Base-by-base conservation (phyloP, 75 land plant genomes). In the Cunninghamia lanceolata region DNA sequence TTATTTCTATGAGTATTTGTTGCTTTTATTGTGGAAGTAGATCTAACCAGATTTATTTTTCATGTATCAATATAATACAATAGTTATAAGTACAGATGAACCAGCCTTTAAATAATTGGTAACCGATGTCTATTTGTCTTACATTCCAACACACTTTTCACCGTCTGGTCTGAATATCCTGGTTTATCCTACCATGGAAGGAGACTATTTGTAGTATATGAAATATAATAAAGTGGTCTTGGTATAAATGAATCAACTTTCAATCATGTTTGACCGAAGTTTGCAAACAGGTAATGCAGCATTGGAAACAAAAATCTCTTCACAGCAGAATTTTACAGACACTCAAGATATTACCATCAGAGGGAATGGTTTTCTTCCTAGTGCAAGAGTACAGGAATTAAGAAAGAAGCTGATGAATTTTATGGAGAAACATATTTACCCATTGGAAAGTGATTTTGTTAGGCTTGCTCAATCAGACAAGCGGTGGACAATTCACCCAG, bases 401-500 rank as follows among this genome's bases (percentile, higher is more conserved):
- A 90, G 87, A 86, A 90, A 87, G 30, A 94, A 87, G 85, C 77
- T 98, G 84, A 46, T 89, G 6, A 91, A 90, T 81, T 98, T 98
- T 79, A 96, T 98, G 97, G 94, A 98, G 83, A 83, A 90, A 71
- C 93, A 94, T 84, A 93, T 98, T 73, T 98, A 98, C 75, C 99
- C 96, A 19, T 90, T 90, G 87, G 99, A 98, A 89, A 91, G 74
- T 53, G 94, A 95, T 43, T 94, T 98, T 76, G 83, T 84, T 38
- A 89, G 91, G 77, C 94, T 88, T 85, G 96, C 99, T n/a, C 85
- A 73, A 13, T 95, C 99, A 35, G 82, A 85, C 19, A 56, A 56
- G 17, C 94, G 99, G 38, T 98, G 99, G 99, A 92, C 96, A 34
- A 84, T 98, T 82, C 99, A 96, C 86, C 99, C 99, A 39, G 91